phyloP scores from a whole-genome alignment of 2,329 filamentous ascomycete species.

The Beauveria sp. region DNA sequence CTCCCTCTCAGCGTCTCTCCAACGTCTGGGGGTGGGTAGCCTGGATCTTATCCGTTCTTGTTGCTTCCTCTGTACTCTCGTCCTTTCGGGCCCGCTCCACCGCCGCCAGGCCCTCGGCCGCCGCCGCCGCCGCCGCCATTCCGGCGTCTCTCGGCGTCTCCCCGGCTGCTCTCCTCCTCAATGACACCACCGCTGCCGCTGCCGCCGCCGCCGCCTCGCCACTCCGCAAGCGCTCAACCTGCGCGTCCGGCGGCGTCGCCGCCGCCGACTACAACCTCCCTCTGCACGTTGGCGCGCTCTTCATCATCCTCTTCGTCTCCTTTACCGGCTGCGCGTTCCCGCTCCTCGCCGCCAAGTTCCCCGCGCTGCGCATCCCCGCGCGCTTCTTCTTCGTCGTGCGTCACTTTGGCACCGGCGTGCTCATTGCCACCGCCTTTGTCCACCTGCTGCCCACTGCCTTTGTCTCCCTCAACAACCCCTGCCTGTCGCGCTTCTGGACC shows the following conservation, averaged over 20 bases:
- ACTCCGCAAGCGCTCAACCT: constrained; percentile 22
- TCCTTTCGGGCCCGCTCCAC: constrained; percentile 10
- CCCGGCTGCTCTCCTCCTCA: constrained; percentile 3
- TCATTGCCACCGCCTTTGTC: constrained; percentile 70
- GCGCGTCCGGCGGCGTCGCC: constrained; percentile 22
- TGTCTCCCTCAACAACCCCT: constrained; percentile 53
- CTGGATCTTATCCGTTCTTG: constrained; percentile 36
- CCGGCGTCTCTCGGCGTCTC: background rate
- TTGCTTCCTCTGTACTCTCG: constrained; percentile 25
- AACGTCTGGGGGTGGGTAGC: constrained; percentile 32
- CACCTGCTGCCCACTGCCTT: constrained; percentile 64
- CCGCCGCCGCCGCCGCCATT: background rate
- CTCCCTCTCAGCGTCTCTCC: constrained; percentile 22
- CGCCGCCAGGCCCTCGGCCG: constrained; percentile 1
- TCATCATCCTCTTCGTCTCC: constrained; percentile 41
- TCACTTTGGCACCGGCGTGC: constrained; percentile 73
- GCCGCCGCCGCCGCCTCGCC: constrained; percentile 14
- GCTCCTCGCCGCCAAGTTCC: constrained; percentile 44
- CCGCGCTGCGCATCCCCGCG: constrained; percentile 45
- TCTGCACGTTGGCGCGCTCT: constrained; percentile 50
- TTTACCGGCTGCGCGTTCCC: constrained; percentile 46
- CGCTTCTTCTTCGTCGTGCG: constrained; percentile 49
- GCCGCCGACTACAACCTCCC: constrained; percentile 45
- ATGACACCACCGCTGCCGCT: constrained; percentile 4
- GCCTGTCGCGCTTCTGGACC: constrained; percentile 69